phyloP scores from a whole-genome alignment of 768 basidiomycete species.

The Mrakia gelida region DNA sequence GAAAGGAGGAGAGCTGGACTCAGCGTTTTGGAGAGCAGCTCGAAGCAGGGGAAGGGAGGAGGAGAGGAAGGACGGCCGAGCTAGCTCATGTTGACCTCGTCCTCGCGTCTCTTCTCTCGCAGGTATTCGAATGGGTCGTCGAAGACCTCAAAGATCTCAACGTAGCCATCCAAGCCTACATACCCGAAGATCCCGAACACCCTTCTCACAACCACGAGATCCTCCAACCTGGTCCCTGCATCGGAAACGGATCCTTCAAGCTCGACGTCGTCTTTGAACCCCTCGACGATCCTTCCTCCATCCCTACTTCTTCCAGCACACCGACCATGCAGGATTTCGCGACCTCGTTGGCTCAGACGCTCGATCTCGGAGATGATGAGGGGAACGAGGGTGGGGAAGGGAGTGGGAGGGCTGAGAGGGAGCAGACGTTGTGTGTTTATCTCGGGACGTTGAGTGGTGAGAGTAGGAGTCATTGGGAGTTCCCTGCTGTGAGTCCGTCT shows the following conservation, averaged over 20 bases:
- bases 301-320: not conserved
- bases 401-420: not conserved
- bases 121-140: conserved; percentile 73
- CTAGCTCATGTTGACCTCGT: not conserved
- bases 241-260: conserved; percentile 68
- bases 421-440: conserved; percentile 57
- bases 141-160: conserved; percentile 57
- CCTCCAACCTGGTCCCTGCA: conserved; percentile 59
- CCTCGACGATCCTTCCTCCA: conserved; percentile 34
- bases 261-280: conserved; percentile 57
- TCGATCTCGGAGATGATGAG: not conserved
- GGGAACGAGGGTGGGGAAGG: not conserved
- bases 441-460: conserved; percentile 55
- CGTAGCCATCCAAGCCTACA: conserved; percentile 55
- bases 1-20: not conserved
- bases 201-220: conserved; percentile 54
- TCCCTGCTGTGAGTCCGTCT: conserved; percentile 64
- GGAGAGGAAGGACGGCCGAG: not conserved
- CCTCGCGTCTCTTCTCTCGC: not conserved
- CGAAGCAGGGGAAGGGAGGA: not conserved
- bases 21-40: not conserved
- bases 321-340: not conserved
- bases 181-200: conserved; percentile 39
- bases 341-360: not conserved
- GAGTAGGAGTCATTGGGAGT: conserved; percentile 57